Evolutionary conservation across 2,329 filamentous ascomycete genomes (phyloP), one percentile per base, ranked within the genome.

Genomic region (Zasmidium angulare): DNA sequence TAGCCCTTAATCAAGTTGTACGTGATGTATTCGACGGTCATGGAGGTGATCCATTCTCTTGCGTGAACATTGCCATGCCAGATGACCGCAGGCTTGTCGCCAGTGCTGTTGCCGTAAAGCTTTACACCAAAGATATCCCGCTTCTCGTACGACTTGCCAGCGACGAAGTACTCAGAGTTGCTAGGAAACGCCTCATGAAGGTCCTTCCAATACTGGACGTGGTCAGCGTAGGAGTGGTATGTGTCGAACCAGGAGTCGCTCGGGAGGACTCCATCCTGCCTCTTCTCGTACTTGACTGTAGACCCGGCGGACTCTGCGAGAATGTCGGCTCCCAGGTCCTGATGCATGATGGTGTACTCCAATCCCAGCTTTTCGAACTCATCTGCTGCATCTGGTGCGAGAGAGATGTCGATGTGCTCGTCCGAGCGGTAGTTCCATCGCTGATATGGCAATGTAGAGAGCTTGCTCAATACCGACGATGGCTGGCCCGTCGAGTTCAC

Each of bases 1-100:
- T 68, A 68, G 20, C 63, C 65, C 47, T 59, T 61, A 31, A 67
- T 62, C 26, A 68, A 61, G 50, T 64, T 62, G 55, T 67, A 67
- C n/a, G 65, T 62, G 19, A 68, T 55, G 53, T 66, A 68, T 46
- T 68, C 66, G 36, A 67, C 65, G 6, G 62, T 67, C 66, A 68
- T 68, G 19, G 63, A 63, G 14, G 63, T 67, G 59, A 68, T 64
- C 66, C 66, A 67, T 23, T 67, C 66, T 12, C 66, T 60, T n/a
- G 65, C 66, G 50, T 68, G 66, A 40, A 63, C 62, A 22, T 53
- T 66, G 17, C 60, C 60, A 43, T 68, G 66, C 63, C 63, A 68
- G 24, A 68, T 50, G 51, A 68, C 50, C 31, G 64, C 65, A 20
- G 61, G 60, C 53, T 66, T 68, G 22, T 53, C 43, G 29, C 53